Evolutionary conservation across 73 alveolate genomes (phyloP).

Genomic region (Durusdinium trenchii): DNA sequence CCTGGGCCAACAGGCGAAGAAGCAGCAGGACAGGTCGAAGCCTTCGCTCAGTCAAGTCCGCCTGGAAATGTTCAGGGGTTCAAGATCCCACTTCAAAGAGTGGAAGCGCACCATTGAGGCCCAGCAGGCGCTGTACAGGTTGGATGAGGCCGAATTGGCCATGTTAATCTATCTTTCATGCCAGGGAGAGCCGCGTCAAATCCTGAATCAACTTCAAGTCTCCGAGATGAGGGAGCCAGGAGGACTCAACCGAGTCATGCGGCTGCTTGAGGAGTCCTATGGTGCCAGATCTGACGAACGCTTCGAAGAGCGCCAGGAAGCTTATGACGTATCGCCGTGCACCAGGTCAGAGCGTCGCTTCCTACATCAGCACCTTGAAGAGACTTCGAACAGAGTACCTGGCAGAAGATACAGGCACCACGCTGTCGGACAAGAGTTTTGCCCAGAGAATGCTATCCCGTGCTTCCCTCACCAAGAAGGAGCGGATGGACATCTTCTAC

Average conservation of each 20-base stretch:
- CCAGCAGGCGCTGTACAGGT: neutral
- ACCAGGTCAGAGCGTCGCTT: neutral
- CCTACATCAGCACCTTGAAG: neutral
- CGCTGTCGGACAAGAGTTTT: neutral
- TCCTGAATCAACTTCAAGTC: neutral
- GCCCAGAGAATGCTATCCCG: constrained; percentile 15
- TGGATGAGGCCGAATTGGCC: neutral
- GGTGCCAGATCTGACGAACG: neutral
- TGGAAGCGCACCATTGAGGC: neutral
- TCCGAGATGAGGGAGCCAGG: neutral
- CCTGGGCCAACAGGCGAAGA: neutral
- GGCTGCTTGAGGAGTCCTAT: neutral
- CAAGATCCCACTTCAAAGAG: neutral
- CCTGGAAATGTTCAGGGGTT: neutral
- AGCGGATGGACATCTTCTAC: constrained; percentile 24
- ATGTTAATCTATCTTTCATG: neutral
- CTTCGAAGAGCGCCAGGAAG: constrained; percentile 10
- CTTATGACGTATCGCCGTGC: neutral
- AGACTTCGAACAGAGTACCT: neutral
- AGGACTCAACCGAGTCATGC: neutral
- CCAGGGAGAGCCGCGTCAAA: neutral
- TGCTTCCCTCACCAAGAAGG: neutral
- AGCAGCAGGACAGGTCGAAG: constrained; percentile 2
- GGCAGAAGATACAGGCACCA: neutral
- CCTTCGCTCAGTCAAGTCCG: neutral